These are phyloP conservation scores for Pleurotus giganteus DNA, from an alignment of 768 basidiomycete genomes.

Conservation along the genomic window DNA sequence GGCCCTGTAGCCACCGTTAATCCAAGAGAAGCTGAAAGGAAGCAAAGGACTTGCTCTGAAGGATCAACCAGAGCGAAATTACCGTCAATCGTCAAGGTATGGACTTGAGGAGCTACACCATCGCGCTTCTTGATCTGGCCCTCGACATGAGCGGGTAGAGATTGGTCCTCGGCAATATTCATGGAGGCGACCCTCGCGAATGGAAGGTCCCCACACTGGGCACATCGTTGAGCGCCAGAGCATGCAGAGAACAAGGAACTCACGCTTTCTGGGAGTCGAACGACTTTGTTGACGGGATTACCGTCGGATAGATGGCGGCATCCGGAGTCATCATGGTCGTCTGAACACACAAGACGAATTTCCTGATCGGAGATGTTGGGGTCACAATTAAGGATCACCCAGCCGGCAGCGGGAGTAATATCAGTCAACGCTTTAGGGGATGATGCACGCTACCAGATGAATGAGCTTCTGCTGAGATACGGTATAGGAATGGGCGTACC, in stretches of 20 bases:
- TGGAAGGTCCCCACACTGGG: conserved; percentile 6
- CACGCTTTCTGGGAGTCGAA: conserved; percentile 52
- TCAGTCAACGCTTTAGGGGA: background rate
- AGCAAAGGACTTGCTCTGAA: conserved; percentile 10
- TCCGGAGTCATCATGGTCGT: conserved; percentile 14
- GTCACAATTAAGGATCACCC: background rate
- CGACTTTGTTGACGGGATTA: conserved; percentile 45
- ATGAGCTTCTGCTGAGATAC: background rate
- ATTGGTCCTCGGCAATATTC: conserved; percentile 34
- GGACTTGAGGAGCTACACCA: conserved; percentile 23
- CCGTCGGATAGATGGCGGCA: conserved; percentile 38
- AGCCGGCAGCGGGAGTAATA: background rate
- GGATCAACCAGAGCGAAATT: conserved; percentile 28
- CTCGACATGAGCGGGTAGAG: conserved; percentile 24
- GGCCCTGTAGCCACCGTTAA: background rate
- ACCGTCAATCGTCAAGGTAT: conserved; percentile 31
- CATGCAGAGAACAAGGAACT: conserved; percentile 15
- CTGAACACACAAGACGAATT: background rate
- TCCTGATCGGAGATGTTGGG: background rate
- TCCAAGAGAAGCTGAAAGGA: background rate
- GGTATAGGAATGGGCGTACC: background rate
- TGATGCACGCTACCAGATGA: background rate
- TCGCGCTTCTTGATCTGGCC: conserved; percentile 21
- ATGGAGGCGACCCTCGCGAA: conserved; percentile 29
- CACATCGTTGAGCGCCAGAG: background rate